These are phyloP conservation scores for Syncephalis fuscata DNA, from an alignment of 371 early-diverging fungal genomes.

Conservation along the genomic window DNA sequence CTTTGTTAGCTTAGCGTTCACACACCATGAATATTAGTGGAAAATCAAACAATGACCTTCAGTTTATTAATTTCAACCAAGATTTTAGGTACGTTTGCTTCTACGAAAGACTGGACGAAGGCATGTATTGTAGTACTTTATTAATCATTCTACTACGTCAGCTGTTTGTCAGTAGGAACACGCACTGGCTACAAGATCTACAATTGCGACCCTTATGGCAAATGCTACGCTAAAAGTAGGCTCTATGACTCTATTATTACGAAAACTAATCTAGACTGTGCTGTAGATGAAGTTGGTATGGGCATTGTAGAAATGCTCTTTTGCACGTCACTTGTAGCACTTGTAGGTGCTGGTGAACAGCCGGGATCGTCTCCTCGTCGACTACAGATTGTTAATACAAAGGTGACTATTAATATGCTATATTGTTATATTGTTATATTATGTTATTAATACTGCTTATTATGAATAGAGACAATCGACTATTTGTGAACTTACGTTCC, in stretches of 20 bases:
- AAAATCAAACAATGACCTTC: constrained; percentile 26
- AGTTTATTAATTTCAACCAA: constrained; percentile 82
- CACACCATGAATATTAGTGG: constrained; percentile 18
- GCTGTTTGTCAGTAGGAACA: constrained; percentile 83
- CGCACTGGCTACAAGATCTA: constrained; percentile 76
- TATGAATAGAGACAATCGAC: constrained; percentile 82
- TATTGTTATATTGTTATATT: no score
- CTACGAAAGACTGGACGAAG: no score
- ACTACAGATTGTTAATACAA: constrained; percentile 88
- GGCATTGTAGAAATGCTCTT: constrained; percentile 95
- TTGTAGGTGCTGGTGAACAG: constrained; percentile 87
- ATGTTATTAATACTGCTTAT: no score
- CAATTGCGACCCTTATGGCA: constrained; percentile 89
- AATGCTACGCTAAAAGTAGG: constrained; percentile 66
- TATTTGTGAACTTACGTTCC: constrained; percentile 90
- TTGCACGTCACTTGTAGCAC: constrained; percentile 85
- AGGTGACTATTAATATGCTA: no score
- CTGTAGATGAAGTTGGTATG: constrained; percentile 60
- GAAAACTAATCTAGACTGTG: background rate
- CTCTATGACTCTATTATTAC: background rate
- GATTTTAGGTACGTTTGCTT: constrained; percentile 70
- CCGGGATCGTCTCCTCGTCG: constrained; percentile 79
- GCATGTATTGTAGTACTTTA: background rate
- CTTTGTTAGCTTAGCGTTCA: no score
- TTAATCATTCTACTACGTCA: no score